These are phyloP conservation scores for Pseudogymnoascus sp. DNA, from an alignment of 2,329 filamentous ascomycete species.

Conservation along the genomic window DNA sequence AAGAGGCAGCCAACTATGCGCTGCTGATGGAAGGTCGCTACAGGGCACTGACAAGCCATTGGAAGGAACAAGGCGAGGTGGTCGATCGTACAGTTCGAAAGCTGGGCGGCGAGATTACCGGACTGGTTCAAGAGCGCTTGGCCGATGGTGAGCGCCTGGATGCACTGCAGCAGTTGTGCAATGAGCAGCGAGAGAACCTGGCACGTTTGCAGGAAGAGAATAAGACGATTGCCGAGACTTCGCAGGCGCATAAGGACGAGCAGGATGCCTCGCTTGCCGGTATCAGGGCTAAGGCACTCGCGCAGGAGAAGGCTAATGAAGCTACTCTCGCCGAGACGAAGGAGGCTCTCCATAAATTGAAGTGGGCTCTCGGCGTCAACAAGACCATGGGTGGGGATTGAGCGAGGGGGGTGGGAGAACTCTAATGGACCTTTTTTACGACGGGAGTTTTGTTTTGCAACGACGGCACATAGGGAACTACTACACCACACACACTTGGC, in stretches of 20 bases:
- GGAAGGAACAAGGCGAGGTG: slow-evolving; percentile 57
- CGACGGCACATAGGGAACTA: neutral
- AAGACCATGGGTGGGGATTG: slow-evolving; percentile 49
- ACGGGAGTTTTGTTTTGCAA: slow-evolving; percentile 7
- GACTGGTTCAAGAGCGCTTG: slow-evolving; percentile 45
- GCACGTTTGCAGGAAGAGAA: slow-evolving; percentile 53
- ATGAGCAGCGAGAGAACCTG: slow-evolving; percentile 65
- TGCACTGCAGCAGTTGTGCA: slow-evolving; percentile 58
- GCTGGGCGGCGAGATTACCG: slow-evolving; percentile 45
- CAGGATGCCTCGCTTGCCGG: slow-evolving; percentile 53
- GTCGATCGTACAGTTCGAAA: slow-evolving; percentile 44
- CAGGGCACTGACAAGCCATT: slow-evolving; percentile 57
- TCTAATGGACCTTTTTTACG: slow-evolving; percentile 1
- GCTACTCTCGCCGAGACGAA: slow-evolving; percentile 48
- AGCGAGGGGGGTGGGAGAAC: slow-evolving; percentile 14
- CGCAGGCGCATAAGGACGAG: slow-evolving; percentile 55
- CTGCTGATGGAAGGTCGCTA: slow-evolving; percentile 63
- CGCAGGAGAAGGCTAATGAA: slow-evolving; percentile 54
- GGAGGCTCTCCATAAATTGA: slow-evolving; percentile 57
- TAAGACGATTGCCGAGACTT: slow-evolving; percentile 49
- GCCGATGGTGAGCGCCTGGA: slow-evolving; percentile 55
- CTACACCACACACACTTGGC: neutral
- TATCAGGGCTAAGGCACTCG: slow-evolving; percentile 49
- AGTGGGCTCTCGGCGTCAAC: slow-evolving; percentile 64
- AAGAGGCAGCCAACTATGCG: slow-evolving; percentile 56